A percentile compares a stretch with the other conserved stretches of the same genome.
Conservation (phyloP, 306 rosid genomes). For the Hippophae rhamnoides region DNA sequence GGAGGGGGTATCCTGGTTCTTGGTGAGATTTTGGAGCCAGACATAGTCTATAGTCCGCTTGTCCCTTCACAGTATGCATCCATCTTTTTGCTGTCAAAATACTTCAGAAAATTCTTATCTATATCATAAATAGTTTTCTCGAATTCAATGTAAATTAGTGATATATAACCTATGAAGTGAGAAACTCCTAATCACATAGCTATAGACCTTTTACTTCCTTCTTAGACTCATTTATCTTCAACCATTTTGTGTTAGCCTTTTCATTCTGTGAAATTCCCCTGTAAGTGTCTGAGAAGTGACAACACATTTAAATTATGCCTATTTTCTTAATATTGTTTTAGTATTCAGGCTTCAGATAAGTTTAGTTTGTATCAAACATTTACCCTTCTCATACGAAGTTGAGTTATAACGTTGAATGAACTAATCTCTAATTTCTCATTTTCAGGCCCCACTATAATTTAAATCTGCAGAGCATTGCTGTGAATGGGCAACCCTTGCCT, state of each 20-base stretch:
- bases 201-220: no score
- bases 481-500: constrained; percentile 60
- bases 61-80: constrained; percentile 89
- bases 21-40: constrained; percentile 94
- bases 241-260: no score
- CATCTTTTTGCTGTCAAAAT: constrained; percentile 23
- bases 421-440: constrained; percentile 19
- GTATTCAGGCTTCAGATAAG: background rate
- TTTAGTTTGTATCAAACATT: background rate
- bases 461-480: constrained; percentile 75
- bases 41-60: constrained; percentile 84
- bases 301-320: no score
- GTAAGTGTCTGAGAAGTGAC: no score
- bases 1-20: constrained; percentile 97
- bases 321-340: no score
- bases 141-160: background rate
- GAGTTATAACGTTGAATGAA: constrained; percentile 4
- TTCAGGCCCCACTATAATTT: constrained; percentile 91
- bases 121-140: background rate
- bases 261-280: no score
- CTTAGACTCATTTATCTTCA: no score
- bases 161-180: background rate
- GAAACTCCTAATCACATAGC: background rate
- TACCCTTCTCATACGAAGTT: constrained; percentile 4
- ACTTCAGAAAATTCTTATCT: background rate